These are phyloP conservation scores for Pseudocercospora vitis DNA, from an alignment of 2,329 filamentous ascomycete species.

Conservation along the genomic window DNA sequence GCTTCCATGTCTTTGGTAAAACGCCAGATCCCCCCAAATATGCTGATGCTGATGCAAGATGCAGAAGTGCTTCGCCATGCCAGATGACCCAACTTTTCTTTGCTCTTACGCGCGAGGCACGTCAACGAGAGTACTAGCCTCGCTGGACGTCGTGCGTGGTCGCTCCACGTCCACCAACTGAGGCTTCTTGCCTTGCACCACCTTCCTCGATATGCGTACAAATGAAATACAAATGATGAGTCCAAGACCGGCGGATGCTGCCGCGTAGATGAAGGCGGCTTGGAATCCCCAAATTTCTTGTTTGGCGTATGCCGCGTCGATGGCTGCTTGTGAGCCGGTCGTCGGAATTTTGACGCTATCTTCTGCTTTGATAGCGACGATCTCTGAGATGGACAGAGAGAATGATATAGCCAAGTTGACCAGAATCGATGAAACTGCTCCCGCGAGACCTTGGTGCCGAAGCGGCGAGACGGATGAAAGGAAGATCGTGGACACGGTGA, in stretches of 20 bases:
- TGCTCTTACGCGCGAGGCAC: not conserved
- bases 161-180: conserved; percentile 25
- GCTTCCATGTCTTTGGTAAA: not conserved
- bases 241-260: conserved; percentile 34
- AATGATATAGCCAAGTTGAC: conserved; percentile 42
- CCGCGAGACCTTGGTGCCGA: conserved; percentile 38
- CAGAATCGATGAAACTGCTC: conserved; percentile 39
- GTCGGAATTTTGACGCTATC: conserved; percentile 12
- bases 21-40: not conserved
- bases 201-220: conserved; percentile 32
- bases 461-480: conserved; percentile 36
- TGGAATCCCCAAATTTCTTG: conserved; percentile 26
- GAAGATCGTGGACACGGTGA: conserved; percentile 39
- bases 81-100: too few species aligned
- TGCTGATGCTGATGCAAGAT: too few species aligned
- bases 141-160: conserved; percentile 11
- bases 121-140: conserved; percentile 20
- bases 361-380: conserved; percentile 30
- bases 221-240: conserved; percentile 33
- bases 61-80: not conserved
- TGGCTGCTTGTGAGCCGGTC: not conserved
- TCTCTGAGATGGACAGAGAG: conserved; percentile 37
- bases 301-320: conserved; percentile 3
- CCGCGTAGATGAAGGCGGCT: conserved; percentile 36
- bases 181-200: conserved; percentile 22